Evolutionary conservation across 371 early-diverging fungal species (phyloP).

Genomic region (Neoconidiobolus thromboides): DNA sequence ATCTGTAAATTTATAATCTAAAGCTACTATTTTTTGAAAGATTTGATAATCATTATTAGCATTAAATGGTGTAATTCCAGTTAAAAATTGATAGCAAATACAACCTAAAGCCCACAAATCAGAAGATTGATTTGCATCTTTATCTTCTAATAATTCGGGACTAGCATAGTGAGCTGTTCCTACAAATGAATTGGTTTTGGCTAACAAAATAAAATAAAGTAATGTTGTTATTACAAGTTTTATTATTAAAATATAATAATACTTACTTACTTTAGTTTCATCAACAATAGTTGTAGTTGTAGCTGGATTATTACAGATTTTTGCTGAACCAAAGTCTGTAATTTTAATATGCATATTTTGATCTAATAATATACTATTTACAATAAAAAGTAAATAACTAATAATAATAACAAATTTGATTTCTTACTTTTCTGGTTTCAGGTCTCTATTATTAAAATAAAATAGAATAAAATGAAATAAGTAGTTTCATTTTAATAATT

Average conservation of each 20-base stretch:
- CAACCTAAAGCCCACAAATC: constrained; percentile 98
- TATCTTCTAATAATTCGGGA: constrained; percentile 86
- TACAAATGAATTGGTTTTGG: constrained; percentile 70
- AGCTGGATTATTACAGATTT: constrained; percentile 31
- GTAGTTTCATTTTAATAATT: neutral
- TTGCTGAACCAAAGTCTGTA: constrained; percentile 95
- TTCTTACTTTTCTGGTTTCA: constrained; percentile 72
- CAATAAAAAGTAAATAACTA: constrained; percentile 8
- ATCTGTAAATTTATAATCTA: constrained; percentile 65
- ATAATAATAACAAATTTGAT: neutral
- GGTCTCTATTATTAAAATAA: constrained; percentile 28
- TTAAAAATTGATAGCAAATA: constrained; percentile 87
- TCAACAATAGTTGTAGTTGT: constrained; percentile 6
- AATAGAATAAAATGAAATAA: neutral
- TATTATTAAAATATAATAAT: constrained; percentile 7
- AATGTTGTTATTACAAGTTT: neutral
- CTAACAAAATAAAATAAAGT: constrained; percentile 1
- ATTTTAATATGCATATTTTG: constrained; percentile 76
- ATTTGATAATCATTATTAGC: constrained; percentile 88
- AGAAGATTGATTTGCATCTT: constrained; percentile 50
- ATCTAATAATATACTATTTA: constrained; percentile 57
- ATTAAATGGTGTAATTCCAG: constrained; percentile 91
- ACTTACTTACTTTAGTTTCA: neutral
- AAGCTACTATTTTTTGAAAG: constrained; percentile 78
- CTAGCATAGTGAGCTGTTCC: constrained; percentile 95